These are phyloP conservation scores for Naganishia friedmannii DNA, from an alignment of 768 basidiomycete species.

Conservation along the genomic window DNA sequence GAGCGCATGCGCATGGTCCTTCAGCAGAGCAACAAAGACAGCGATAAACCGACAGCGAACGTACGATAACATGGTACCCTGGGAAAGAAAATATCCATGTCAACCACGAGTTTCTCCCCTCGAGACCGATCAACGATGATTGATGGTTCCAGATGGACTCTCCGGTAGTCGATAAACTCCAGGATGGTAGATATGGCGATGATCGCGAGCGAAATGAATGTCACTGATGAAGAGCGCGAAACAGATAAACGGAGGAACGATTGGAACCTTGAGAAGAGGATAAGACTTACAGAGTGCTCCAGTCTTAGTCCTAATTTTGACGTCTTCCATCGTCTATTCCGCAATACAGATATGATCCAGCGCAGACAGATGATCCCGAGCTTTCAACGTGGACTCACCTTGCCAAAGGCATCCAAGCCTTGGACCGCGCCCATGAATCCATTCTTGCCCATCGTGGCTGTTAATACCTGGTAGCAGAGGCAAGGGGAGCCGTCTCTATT, in stretches of 20 bases:
- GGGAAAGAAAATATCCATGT: conserved; percentile 90
- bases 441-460: conserved; percentile 48
- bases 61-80: conserved; percentile 94
- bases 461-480: background rate
- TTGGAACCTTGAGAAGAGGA: no score
- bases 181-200: conserved; percentile 86
- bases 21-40: background rate
- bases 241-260: conserved; percentile 13
- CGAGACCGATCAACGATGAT: conserved; percentile 91
- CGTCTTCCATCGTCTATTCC: conserved; percentile 93
- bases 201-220: conserved; percentile 82
- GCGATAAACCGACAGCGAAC: conserved; percentile 48
- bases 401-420: conserved; percentile 97
- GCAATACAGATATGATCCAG: background rate
- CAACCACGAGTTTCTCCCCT: conserved; percentile 89
- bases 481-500: background rate
- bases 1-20: background rate
- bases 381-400: conserved; percentile 59
- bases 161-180: conserved; percentile 93
- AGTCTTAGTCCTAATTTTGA: conserved; percentile 95
- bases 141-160: conserved; percentile 76
- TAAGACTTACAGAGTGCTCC: conserved; percentile 76
- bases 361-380: background rate
- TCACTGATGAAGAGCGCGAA: conserved; percentile 61
- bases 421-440: conserved; percentile 59